These are phyloP conservation scores for Dipodascus albidus DNA, from an alignment of 805 yeast species.

Conservation along the genomic window DNA sequence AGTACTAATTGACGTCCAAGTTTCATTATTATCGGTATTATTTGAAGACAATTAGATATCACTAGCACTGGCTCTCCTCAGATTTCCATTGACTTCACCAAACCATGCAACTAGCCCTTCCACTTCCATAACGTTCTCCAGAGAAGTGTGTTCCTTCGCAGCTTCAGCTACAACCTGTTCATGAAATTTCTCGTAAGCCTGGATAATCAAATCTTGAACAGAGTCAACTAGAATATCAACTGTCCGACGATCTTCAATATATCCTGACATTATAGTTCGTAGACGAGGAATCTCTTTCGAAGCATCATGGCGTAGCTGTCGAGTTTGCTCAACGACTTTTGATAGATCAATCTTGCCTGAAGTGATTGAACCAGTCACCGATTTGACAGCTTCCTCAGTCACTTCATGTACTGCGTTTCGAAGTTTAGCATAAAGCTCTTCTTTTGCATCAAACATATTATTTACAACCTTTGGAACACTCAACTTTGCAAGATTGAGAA, in stretches of 20 bases:
- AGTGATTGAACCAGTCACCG: slow-evolving; percentile 38
- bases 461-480: slow-evolving; percentile 71
- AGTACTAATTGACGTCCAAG: too few relatives aligned
- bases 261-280: slow-evolving; percentile 38
- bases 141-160: slow-evolving; percentile 18
- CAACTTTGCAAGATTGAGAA: slow-evolving; percentile 45
- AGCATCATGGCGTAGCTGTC: slow-evolving; percentile 38
- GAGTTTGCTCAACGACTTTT: slow-evolving; percentile 24
- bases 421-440: slow-evolving; percentile 63
- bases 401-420: slow-evolving; percentile 59
- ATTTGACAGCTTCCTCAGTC: slow-evolving; percentile 43
- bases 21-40: too few relatives aligned
- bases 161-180: slow-evolving; percentile 22
- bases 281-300: slow-evolving; percentile 46
- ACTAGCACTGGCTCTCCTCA: neutral
- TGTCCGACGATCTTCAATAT: slow-evolving; percentile 44
- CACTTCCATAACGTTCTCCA: slow-evolving; percentile 47
- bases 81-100: slow-evolving; percentile 22
- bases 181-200: slow-evolving; percentile 46
- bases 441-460: slow-evolving; percentile 68
- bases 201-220: slow-evolving; percentile 47
- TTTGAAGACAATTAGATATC: too few relatives aligned
- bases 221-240: slow-evolving; percentile 48
- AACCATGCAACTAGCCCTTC: slow-evolving; percentile 47
- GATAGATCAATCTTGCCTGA: slow-evolving; percentile 16